Conservation (phyloP, 805 yeast genomes). For the Metschnikowia chrysomelidarum region DNA sequence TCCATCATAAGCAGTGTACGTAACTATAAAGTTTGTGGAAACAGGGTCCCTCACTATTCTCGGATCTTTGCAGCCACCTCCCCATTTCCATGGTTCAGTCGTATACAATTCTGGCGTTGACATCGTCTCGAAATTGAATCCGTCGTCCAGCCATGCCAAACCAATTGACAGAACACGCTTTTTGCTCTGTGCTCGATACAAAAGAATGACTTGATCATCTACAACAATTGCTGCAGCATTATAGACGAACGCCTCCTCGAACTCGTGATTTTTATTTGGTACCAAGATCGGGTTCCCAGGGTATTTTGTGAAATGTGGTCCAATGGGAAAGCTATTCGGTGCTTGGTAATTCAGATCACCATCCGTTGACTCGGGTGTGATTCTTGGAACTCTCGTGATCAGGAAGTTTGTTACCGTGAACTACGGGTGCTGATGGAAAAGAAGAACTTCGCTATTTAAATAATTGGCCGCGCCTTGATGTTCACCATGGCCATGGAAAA, state of each 20-base stretch:
- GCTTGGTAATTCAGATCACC: conserved; percentile 35
- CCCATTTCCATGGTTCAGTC: conserved; percentile 38
- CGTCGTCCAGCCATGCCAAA: conserved; percentile 42
- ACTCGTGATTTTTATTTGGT: conserved; percentile 38
- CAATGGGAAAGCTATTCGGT: conserved; percentile 39
- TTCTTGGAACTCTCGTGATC: conserved; percentile 26
- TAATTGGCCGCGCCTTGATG: too few relatives aligned
- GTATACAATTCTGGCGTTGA: conserved; percentile 33
- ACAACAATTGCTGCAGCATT: conserved; percentile 44
- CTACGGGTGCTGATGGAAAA: too few relatives aligned
- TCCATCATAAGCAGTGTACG: conserved; percentile 41
- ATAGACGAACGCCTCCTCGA: conserved; percentile 39
- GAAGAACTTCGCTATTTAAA: too few relatives aligned
- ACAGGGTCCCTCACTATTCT: conserved; percentile 39
- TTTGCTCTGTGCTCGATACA: conserved; percentile 40
- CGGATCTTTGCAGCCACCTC: conserved; percentile 46
- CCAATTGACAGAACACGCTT: conserved; percentile 36
- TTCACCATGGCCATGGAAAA: too few relatives aligned
- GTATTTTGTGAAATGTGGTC: conserved; percentile 36
- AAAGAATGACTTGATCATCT: conserved; percentile 33
- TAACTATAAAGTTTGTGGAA: conserved; percentile 34
- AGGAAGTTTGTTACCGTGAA: too few relatives aligned
- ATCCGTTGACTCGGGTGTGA: conserved; percentile 24
- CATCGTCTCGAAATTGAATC: conserved; percentile 31
- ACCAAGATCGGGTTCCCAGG: conserved; percentile 34